Evolutionary conservation across 371 early-diverging fungal genomes (phyloP).

Genomic region (Mucor piriformis): DNA sequence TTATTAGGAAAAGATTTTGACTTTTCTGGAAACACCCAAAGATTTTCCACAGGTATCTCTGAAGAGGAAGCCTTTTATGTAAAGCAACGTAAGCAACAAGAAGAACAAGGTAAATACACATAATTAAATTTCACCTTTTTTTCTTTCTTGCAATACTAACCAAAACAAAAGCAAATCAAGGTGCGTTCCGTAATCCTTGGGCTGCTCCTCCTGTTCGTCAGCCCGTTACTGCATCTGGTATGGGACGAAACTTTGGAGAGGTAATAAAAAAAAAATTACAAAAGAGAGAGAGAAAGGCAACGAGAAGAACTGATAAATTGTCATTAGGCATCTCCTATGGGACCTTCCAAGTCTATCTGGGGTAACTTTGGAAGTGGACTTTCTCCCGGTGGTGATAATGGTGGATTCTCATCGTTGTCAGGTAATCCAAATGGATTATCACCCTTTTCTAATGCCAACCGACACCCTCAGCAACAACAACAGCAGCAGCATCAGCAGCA

Average conservation of each 20-base stretch:
- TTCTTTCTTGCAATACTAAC: no score
- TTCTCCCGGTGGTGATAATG: conserved; percentile 26
- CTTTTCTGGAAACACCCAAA: conserved; percentile 66
- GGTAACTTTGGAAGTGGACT: conserved; percentile 43
- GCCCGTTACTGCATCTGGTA: conserved; percentile 6
- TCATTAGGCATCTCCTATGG: conserved; percentile 27
- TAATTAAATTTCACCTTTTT: no score
- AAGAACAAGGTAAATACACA: conserved; percentile 22
- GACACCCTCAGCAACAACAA: conserved; percentile 26
- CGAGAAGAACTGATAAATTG: not conserved
- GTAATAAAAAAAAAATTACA: not conserved
- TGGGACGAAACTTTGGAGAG: conserved; percentile 30
- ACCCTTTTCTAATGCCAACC: conserved; percentile 26
- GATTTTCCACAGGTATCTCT: conserved; percentile 50
- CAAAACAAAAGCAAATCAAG: not conserved
- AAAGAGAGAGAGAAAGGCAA: not conserved
- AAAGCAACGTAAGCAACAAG: conserved; percentile 36
- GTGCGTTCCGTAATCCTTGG: conserved; percentile 25
- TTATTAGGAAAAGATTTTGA: conserved; percentile 69
- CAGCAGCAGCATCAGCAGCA: conserved; percentile 23
- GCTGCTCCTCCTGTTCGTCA: conserved; percentile 18
- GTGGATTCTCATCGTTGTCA: conserved; percentile 23
- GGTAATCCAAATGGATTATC: conserved; percentile 20
- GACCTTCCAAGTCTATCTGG: conserved; percentile 43
- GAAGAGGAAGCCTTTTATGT: conserved; percentile 60